Conservation (phyloP, 768 basidiomycete genomes). For the Lentinula detonsa region DNA sequence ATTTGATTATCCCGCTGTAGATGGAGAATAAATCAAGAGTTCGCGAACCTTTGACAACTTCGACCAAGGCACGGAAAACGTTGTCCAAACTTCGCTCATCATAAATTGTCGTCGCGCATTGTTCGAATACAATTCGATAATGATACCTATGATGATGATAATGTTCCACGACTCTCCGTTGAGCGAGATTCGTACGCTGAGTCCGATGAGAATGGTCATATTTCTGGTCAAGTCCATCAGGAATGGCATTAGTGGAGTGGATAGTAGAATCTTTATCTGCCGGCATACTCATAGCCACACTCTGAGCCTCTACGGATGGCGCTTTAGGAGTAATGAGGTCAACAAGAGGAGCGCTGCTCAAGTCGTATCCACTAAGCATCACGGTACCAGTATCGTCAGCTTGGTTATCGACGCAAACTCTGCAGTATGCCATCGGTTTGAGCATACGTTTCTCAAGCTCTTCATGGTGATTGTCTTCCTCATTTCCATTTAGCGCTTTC, state of each 20-base stretch:
- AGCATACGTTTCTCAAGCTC: not conserved
- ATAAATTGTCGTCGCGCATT: not conserved
- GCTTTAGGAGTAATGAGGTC: not conserved
- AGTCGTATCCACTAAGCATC: not conserved
- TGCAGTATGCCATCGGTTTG: not conserved
- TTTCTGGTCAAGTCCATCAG: not conserved
- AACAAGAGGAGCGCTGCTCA: not conserved
- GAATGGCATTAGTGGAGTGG: not conserved
- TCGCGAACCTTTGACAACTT: not conserved
- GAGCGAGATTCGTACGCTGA: too few relatives aligned
- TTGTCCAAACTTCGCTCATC: not conserved
- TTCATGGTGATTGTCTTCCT: not conserved
- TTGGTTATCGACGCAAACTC: not conserved
- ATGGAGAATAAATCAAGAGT: not conserved
- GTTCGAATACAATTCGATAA: not conserved
- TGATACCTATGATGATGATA: not conserved
- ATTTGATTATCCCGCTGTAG: not conserved
- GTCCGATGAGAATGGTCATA: not conserved
- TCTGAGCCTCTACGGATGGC: not conserved
- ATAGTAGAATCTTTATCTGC: not conserved
- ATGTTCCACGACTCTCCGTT: too few relatives aligned
- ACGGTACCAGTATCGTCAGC: not conserved
- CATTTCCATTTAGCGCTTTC: not conserved
- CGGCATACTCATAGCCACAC: not conserved
- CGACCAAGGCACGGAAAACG: not conserved